Evolutionary conservation across 2,329 filamentous ascomycete species (phyloP).

Genomic region (Aspergillus ochraceoroseus): DNA sequence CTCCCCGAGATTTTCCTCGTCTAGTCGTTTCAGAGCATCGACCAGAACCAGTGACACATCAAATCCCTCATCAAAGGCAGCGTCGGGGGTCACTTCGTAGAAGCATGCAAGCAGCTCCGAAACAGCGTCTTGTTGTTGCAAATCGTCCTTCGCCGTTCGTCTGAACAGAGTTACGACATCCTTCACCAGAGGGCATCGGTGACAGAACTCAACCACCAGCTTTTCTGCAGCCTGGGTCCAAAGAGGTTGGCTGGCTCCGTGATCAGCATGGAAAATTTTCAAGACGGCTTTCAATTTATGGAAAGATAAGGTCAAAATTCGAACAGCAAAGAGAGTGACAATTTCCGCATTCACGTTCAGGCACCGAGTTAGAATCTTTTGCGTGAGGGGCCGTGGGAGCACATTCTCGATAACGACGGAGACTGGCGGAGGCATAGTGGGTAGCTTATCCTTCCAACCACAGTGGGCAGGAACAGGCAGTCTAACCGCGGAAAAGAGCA

Average conservation of each 20-base stretch:
- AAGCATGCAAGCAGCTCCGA: slow-evolving; percentile 77
- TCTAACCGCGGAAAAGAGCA: slow-evolving; percentile 75
- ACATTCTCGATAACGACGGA: slow-evolving; percentile 79
- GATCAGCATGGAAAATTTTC: slow-evolving; percentile 54
- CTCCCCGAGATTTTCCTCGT: slow-evolving; percentile 43
- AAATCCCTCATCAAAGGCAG: slow-evolving; percentile 77
- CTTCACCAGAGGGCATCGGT: slow-evolving; percentile 74
- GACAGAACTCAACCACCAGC: slow-evolving; percentile 68
- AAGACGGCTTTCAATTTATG: slow-evolving; percentile 67
- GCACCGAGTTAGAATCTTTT: slow-evolving; percentile 73
- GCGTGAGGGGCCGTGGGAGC: slow-evolving; percentile 73
- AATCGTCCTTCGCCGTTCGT: slow-evolving; percentile 60
- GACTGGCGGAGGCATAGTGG: slow-evolving; percentile 68
- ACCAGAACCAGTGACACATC: slow-evolving; percentile 77
- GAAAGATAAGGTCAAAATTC: slow-evolving; percentile 71
- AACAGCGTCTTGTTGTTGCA: slow-evolving; percentile 72
- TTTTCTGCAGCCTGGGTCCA: slow-evolving; percentile 68
- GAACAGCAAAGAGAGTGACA: slow-evolving; percentile 76
- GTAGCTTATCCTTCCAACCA: slow-evolving; percentile 60
- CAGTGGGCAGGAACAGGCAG: slow-evolving; percentile 68
- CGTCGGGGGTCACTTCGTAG: slow-evolving; percentile 73
- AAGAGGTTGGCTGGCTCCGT: slow-evolving; percentile 43
- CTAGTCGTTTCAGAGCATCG: slow-evolving; percentile 60
- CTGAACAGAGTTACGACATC: slow-evolving; percentile 72
- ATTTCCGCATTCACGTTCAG: slow-evolving; percentile 72